Evolutionary conservation across 495 filamentous ascomycete genomes (phyloP), one percentile per base, ranked within the genome.

Genomic region (Aspergillus leporis): DNA sequence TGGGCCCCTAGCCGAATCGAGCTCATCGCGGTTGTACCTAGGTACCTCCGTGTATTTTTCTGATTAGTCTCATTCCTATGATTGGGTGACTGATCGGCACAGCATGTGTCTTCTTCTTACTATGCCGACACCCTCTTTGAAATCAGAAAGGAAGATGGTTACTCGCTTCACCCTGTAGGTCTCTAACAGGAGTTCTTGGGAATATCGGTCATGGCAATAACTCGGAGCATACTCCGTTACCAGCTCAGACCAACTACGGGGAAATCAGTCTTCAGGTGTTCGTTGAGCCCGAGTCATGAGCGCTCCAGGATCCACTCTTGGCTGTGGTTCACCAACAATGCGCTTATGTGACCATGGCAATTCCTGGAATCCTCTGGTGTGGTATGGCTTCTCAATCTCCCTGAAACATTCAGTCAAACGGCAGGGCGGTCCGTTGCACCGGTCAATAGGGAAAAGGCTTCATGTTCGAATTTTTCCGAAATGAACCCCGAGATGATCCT

Each of bases 151-250:
- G 50, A 2, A 25, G 46, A 46, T 46, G 36, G 32, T 54, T 32
- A 32, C 45, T 36, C 36, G 41, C 32, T 46, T 41, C 36, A n/a
- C 32, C n/a, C 22, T 16, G 21, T 30, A 31, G 19, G 46, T 31
- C 38, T 38, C 21, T 13, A 55, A 45, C 32, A 23, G 10, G 9
- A 21, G 2, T 19, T 23, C 31, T 28, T 53, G 19, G n/a, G 14
- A 18, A 18, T 18, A 41, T 16, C 38, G 14, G 14, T 3, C 16
- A 40, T 40, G 38, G 38, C 4, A 38, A 19, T n/a, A 19, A 34
- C 31, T 51, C 40, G 69, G 71, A 68, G 62, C 16, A 51, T 38
- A 9, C 69, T 74, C 71, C 71, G 67, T 65, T 18, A 25, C n/a
- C 40, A 31, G 41, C 61, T 67, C 62, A 64, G 56, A 66, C 49